A percentile compares a stretch with the other conserved stretches of the same genome.
These are phyloP conservation scores for Syncephalis plumigaleata DNA, from an alignment of 371 early-diverging fungal species.

Conservation along the genomic window DNA sequence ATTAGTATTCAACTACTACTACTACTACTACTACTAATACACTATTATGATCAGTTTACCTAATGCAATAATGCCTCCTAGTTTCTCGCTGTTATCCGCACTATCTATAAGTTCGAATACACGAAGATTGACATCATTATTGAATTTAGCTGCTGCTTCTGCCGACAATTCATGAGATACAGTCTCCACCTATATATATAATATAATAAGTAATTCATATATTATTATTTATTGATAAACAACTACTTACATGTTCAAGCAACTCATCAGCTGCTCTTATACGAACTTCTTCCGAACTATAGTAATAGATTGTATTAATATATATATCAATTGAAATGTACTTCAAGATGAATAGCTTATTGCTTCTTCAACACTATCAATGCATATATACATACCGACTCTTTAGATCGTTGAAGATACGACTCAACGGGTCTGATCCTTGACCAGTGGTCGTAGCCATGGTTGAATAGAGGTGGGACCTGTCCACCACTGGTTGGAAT, in stretches of 20 bases:
- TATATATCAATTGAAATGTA: too few relatives aligned
- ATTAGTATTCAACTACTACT: background rate
- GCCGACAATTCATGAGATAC: background rate
- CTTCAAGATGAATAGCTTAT: too few relatives aligned
- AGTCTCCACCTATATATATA: background rate
- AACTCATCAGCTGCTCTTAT: constrained; percentile 1
- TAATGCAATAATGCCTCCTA: constrained; percentile 10
- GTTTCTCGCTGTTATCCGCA: constrained; percentile 7
- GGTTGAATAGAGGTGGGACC: too few relatives aligned
- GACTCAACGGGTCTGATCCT: too few relatives aligned
- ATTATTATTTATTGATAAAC: background rate
- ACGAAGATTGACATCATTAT: constrained; percentile 4
- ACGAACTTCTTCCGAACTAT: constrained; percentile 3
- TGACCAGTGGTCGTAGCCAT: too few relatives aligned
- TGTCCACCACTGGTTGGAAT: too few relatives aligned
- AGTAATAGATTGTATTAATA: too few relatives aligned
- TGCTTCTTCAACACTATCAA: too few relatives aligned
- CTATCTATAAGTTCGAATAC: constrained; percentile 10
- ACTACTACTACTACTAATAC: background rate
- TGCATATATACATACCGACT: too few relatives aligned
- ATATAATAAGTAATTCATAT: too few relatives aligned
- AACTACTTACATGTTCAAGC: background rate
- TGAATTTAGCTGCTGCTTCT: background rate
- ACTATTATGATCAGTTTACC: background rate
- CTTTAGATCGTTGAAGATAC: too few relatives aligned